Percentiles rank a stretch among this genome's conserved stretches.
Evolutionary conservation across 202 grass and related monocot species (phyloP).

Genomic region (Setaria italica): DNA sequence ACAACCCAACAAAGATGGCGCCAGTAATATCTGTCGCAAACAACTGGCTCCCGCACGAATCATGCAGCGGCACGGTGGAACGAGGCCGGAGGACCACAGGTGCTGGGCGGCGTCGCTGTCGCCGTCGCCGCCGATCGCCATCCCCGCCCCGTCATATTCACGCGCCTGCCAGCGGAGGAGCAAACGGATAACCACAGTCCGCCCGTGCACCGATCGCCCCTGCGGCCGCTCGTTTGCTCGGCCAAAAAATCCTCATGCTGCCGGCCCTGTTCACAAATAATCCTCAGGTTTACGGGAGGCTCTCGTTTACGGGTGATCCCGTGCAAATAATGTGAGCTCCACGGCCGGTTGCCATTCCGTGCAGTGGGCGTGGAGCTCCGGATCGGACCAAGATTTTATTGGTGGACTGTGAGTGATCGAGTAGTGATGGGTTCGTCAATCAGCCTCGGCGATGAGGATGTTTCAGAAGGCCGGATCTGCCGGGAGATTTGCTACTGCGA

Average conservation of each 20-base stretch:
- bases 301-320: background rate
- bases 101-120: background rate
- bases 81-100: constrained; percentile 5
- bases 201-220: background rate
- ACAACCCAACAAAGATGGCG: background rate
- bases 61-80: background rate
- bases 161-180: background rate
- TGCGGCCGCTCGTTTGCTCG: constrained; percentile 15
- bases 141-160: background rate
- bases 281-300: background rate
- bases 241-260: constrained; percentile 1
- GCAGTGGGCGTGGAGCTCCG: background rate
- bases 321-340: background rate
- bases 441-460: background rate
- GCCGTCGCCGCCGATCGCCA: background rate
- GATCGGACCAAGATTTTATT: background rate
- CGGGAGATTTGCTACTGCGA: background rate
- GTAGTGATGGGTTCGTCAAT: background rate
- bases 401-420: background rate
- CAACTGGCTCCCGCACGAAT: background rate
- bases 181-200: background rate
- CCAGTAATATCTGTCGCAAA: background rate
- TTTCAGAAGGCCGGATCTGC: background rate
- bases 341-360: background rate
- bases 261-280: constrained; percentile 18